Evolutionary conservation across 1,284 basidiomycete species (phyloP), one percentile per base, ranked within the genome.

Genomic region (Puccinia horiana): DNA sequence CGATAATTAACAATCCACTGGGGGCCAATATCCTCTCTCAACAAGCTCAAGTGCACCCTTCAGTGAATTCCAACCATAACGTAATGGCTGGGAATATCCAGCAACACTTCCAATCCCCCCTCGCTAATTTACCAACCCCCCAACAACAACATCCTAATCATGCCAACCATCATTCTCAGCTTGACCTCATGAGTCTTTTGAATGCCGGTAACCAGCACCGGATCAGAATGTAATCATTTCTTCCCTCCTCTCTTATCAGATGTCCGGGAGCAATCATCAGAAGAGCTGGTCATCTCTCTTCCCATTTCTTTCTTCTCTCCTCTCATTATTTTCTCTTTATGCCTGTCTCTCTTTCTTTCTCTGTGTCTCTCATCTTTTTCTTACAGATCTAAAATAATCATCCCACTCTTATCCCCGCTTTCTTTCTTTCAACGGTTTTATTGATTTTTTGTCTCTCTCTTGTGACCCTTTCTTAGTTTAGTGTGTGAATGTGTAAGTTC

Each of bases 121-220:
- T 52, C 14, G 72, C 26, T 9, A 74, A 74, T 32, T 20, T 70
- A 40, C 42, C 65, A 2, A 35, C 26, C 11, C 56, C 44, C 11
- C 74, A 58, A 63, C 56, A 76, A 35, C 61, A 65, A 35, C 61
- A 65, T 8, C 61, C 37, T 18, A 49, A 72, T 47, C 52, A 42
- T n/a, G 40, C 47, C 47, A 37, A n/a, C 23, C 40, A 42, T 42
- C 58, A 77, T 32, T 67, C 65, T 26, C 77, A 54, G 14, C 54
- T 81, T 40, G 78, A 81, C 42, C 69, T 81, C 29, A 81, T 81
- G 78, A 81, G 69, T 37, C 40, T 81, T 18, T 81, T 81, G 42
- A 81, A 81, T 37, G 78, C 78, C 35, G 78, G 78, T 18, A 70
- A 81, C 18, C 67, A 81, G 32, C 78, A 70, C 16, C 52, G 78